These are phyloP conservation scores for Amylostereum areolatum DNA, from an alignment of 1,284 basidiomycete genomes.

Conservation along the genomic window DNA sequence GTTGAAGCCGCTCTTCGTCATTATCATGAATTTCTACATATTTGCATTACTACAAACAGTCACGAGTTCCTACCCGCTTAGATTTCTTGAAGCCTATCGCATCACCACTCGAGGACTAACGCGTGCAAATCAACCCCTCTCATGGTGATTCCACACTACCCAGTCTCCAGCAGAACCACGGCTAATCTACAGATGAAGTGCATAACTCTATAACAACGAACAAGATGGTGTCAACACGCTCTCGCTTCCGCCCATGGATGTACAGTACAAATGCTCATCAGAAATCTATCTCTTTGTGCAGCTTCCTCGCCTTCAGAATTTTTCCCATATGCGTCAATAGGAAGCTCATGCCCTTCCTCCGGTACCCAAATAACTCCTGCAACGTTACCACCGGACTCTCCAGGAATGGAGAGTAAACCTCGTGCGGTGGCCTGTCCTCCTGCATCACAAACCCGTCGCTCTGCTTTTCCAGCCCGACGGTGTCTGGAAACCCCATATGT, in stretches of 20 bases:
- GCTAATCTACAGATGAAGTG: no score
- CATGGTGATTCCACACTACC: no score
- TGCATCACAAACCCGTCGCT: slow-evolving; percentile 31
- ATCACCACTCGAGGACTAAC: no score
- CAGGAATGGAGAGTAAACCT: slow-evolving; percentile 19
- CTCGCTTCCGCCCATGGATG: not conserved
- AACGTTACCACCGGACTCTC: slow-evolving; percentile 27
- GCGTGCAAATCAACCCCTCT: no score
- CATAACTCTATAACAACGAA: no score
- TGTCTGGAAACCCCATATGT: slow-evolving; percentile 16
- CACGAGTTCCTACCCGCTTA: no score
- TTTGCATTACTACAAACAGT: no score
- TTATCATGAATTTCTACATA: no score
- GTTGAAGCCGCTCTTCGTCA: no score
- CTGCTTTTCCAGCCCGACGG: slow-evolving; percentile 12
- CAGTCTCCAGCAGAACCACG: no score
- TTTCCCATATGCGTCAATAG: slow-evolving; percentile 35
- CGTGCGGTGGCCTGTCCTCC: slow-evolving; percentile 11
- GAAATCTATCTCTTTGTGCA: slow-evolving; percentile 17
- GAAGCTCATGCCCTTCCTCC: slow-evolving; percentile 37
- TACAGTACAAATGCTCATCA: no score
- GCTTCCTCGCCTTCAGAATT: slow-evolving; percentile 26
- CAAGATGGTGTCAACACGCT: not conserved
- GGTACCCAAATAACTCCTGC: slow-evolving; percentile 25
- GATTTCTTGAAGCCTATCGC: no score